A percentile compares a stretch with the other conserved stretches of the same genome.
Conservation (phyloP, 148 eudicot species). For the Agrostemma githago region DNA sequence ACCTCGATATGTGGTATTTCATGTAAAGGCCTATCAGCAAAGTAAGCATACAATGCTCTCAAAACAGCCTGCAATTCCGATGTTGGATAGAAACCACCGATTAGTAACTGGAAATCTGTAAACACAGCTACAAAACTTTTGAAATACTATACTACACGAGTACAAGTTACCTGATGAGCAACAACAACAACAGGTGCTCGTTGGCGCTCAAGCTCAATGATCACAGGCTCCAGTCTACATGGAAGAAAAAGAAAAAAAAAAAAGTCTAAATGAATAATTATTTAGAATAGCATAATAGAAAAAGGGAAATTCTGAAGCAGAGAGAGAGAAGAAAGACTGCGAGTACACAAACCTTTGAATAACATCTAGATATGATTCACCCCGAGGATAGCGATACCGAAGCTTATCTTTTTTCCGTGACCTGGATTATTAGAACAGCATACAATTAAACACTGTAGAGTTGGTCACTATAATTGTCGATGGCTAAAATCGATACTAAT, state of each 20-base stretch:
- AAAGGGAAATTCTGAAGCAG: neutral
- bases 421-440: slow-evolving; percentile 27
- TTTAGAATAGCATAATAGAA: neutral
- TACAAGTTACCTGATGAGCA: slow-evolving; percentile 73
- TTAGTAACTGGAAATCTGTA: neutral
- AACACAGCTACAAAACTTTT: neutral
- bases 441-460: neutral
- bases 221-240: slow-evolving; percentile 91
- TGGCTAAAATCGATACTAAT: neutral
- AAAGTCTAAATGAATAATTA: neutral
- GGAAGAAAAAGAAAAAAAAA: neutral
- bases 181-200: slow-evolving; percentile 97
- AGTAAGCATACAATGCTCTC: slow-evolving; percentile 94
- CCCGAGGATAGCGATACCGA: slow-evolving; percentile 97
- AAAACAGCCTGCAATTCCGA: slow-evolving; percentile 56
- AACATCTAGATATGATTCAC: slow-evolving; percentile 97
- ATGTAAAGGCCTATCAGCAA: slow-evolving; percentile 92
- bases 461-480: neutral
- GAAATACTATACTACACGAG: neutral
- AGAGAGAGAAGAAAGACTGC: neutral
- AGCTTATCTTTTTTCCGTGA: slow-evolving; percentile 92
- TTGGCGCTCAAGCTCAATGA: slow-evolving; percentile 96
- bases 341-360: slow-evolving; percentile 70
- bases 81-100: neutral
- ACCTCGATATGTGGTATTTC: slow-evolving; percentile 99